A percentile compares a stretch with the other conserved stretches of the same genome.
Conservation (phyloP, 306 rosid species). For the Casuarina equisetifolia region DNA sequence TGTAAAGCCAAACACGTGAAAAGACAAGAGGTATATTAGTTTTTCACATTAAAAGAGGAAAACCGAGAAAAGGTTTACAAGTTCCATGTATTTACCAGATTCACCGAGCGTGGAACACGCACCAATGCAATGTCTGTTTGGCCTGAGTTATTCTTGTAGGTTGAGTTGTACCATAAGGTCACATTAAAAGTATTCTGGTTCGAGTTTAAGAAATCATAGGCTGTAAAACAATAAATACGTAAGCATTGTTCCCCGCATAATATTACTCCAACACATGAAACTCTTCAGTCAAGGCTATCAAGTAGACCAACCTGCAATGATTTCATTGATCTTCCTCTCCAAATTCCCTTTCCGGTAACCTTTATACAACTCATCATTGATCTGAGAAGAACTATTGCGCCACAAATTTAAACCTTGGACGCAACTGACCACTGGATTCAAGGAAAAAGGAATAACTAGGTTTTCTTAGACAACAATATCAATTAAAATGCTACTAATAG, state of each 20-base stretch:
- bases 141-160: conserved; percentile 63
- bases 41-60: conserved; percentile 18
- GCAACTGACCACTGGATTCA: conserved; percentile 58
- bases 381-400: conserved; percentile 66
- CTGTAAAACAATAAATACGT: conserved; percentile 45
- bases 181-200: conserved; percentile 49
- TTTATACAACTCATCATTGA: conserved; percentile 62
- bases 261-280: conserved; percentile 6
- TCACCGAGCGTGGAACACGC: conserved; percentile 71
- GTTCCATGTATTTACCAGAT: conserved; percentile 50
- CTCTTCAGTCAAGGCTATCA: conserved; percentile 10
- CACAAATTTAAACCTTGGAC: conserved; percentile 66
- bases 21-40: conserved; percentile 1
- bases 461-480: neutral
- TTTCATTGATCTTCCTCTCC: conserved; percentile 58
- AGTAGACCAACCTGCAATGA: conserved; percentile 60
- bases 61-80: conserved; percentile 10
- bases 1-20: neutral
- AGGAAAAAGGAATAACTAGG: conserved; percentile 1
- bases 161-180: conserved; percentile 83
- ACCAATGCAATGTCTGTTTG: conserved; percentile 37
- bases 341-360: conserved; percentile 66
- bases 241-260: conserved; percentile 16
- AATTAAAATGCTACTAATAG: neutral
- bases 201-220: conserved; percentile 76